phyloP scores from a whole-genome alignment of 2,329 filamentous ascomycete genomes.

The Penicillium concentricum region DNA sequence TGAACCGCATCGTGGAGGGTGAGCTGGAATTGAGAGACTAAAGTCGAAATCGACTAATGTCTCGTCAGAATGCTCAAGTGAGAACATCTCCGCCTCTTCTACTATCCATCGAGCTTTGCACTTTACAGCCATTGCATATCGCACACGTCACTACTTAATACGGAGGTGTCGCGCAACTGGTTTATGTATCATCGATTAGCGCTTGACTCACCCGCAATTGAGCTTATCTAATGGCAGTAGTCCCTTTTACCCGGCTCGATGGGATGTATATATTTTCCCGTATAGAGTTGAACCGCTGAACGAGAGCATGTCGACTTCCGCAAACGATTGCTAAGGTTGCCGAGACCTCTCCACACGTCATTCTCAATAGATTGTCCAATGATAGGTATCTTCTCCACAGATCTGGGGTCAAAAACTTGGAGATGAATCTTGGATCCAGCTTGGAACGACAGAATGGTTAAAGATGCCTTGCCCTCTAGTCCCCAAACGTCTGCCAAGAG shows the following conservation, averaged over 20 bases:
- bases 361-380: constrained; percentile 5
- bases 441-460: too few species aligned
- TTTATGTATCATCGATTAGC: constrained; percentile 15
- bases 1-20: constrained; percentile 7
- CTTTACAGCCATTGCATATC: background rate
- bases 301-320: constrained; percentile 3
- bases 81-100: background rate
- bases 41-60: background rate
- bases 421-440: too few species aligned
- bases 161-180: background rate
- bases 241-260: background rate
- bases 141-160: constrained; percentile 16
- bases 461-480: too few species aligned
- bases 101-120: background rate
- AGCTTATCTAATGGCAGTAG: background rate
- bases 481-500: too few species aligned
- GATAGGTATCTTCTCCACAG: too few species aligned
- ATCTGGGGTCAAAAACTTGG: too few species aligned
- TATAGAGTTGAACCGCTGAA: background rate
- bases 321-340: constrained; percentile 6
- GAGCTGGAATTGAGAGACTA: background rate
- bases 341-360: background rate
- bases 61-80: background rate
- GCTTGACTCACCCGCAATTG: background rate
- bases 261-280: background rate